Percentiles rank a stretch among this genome's conserved stretches.
phyloP scores from a whole-genome alignment of 805 yeast species.

The Saccharomycopsis oosterbeekiorum region DNA sequence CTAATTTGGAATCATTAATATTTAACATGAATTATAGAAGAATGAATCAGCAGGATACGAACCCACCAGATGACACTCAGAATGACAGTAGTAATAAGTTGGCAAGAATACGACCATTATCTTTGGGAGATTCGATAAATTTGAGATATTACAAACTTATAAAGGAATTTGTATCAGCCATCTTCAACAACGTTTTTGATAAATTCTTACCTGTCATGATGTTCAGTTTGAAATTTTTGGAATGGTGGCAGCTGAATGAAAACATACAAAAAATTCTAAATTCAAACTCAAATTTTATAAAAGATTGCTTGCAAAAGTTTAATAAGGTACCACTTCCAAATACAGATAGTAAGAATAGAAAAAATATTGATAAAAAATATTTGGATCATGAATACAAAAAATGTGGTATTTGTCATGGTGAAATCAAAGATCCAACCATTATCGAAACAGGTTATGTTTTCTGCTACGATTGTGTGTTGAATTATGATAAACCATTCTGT shows the following conservation, averaged over 20 bases:
- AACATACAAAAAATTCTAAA: slow-evolving; percentile 3
- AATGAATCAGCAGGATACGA: slow-evolving; percentile 35
- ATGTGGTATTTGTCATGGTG: slow-evolving; percentile 65
- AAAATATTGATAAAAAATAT: slow-evolving; percentile 1
- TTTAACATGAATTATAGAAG: slow-evolving; percentile 60
- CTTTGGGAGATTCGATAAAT: slow-evolving; percentile 16
- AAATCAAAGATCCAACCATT: slow-evolving; percentile 68
- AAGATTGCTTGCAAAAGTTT: slow-evolving; percentile 6
- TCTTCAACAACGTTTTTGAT: slow-evolving; percentile 17
- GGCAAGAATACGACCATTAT: slow-evolving; percentile 16
- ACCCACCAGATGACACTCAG: background rate
- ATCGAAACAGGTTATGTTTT: slow-evolving; percentile 88
- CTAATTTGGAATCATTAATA: slow-evolving; percentile 50
- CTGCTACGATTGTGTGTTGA: slow-evolving; percentile 60
- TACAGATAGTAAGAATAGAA: background rate
- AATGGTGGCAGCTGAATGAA: slow-evolving; percentile 20
- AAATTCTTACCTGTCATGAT: slow-evolving; percentile 15
- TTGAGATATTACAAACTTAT: background rate
- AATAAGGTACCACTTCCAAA: slow-evolving; percentile 7
- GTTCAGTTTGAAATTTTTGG: slow-evolving; percentile 18
- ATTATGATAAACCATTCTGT: slow-evolving; percentile 61
- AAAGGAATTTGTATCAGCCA: background rate
- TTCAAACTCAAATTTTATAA: slow-evolving; percentile 9
- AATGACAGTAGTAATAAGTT: slow-evolving; percentile 14
- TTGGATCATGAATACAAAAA: slow-evolving; percentile 12